phyloP scores from a whole-genome alignment of 495 filamentous ascomycete species.

The Xylaria palmicola region DNA sequence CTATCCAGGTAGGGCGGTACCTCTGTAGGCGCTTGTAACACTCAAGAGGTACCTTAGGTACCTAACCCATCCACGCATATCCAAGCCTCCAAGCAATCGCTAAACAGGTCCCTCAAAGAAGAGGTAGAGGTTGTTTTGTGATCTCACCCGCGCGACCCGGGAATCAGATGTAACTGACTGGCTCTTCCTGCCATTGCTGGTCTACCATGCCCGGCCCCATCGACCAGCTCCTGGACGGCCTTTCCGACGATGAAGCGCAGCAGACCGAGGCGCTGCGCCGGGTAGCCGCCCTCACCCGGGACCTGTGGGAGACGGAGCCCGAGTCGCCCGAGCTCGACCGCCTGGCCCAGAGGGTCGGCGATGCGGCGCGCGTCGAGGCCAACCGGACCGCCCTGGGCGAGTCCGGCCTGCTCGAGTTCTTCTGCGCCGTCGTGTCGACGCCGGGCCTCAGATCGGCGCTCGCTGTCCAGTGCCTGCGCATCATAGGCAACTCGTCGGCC shows the following conservation, averaged over 20 bases:
- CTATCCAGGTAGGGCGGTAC: too few species aligned
- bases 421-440: conserved; percentile 54
- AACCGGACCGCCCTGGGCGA: conserved; percentile 67
- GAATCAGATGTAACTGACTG: conserved; percentile 1
- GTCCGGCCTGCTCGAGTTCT: conserved; percentile 66
- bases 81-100: too few species aligned
- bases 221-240: conserved; percentile 18
- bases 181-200: neutral
- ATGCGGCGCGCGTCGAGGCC: conserved; percentile 63
- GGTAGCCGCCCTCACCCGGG: conserved; percentile 25
- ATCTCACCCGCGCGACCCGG: too few species aligned
- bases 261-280: conserved; percentile 25
- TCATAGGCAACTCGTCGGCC: conserved; percentile 80
- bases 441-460: conserved; percentile 33
- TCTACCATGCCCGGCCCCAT: conserved; percentile 10
- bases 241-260: conserved; percentile 21
- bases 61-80: too few species aligned
- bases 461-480: conserved; percentile 57
- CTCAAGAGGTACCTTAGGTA: too few species aligned
- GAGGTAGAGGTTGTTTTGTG: too few species aligned
- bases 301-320: conserved; percentile 31
- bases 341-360: conserved; percentile 60
- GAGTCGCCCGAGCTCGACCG: conserved; percentile 40
- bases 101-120: too few species aligned
- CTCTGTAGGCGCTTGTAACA: too few species aligned